These are phyloP conservation scores for Eucalyptus marginata DNA, from an alignment of 345 rosid genomes.

Conservation along the genomic window DNA sequence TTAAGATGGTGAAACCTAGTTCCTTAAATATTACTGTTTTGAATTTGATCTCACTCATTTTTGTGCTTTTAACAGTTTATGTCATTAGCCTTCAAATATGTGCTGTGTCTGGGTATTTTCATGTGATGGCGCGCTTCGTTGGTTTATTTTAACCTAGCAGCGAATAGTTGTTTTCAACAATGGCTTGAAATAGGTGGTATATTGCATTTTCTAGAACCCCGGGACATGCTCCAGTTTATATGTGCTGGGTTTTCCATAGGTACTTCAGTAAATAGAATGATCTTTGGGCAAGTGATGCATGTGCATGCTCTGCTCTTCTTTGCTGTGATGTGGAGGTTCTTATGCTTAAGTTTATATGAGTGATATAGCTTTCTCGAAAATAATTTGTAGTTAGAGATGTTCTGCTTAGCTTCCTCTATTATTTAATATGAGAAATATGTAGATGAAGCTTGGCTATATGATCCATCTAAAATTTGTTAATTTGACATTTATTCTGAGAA, in stretches of 20 bases:
- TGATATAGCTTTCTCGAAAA: neutral
- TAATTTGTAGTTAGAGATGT: neutral
- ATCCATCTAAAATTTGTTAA: neutral
- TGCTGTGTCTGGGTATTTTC: neutral
- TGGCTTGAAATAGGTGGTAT: neutral
- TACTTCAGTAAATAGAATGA: neutral
- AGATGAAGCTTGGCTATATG: neutral
- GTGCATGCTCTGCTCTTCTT: neutral
- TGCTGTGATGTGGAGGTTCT: neutral
- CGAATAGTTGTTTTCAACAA: neutral
- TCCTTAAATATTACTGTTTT: neutral
- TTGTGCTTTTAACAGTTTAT: neutral
- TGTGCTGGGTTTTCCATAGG: neutral
- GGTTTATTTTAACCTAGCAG: neutral
- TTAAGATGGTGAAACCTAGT: constrained; percentile 67
- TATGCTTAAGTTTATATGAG: neutral
- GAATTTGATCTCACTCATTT: neutral
- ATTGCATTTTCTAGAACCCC: neutral
- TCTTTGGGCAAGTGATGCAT: neutral
- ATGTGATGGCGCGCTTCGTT: neutral
- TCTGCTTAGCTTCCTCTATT: neutral
- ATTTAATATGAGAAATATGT: neutral
- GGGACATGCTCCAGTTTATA: neutral
- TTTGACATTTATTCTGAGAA: neutral
- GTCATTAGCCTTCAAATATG: neutral